phyloP scores from a whole-genome alignment of 2,329 filamentous ascomycete species.

The Fusarium sp. region DNA sequence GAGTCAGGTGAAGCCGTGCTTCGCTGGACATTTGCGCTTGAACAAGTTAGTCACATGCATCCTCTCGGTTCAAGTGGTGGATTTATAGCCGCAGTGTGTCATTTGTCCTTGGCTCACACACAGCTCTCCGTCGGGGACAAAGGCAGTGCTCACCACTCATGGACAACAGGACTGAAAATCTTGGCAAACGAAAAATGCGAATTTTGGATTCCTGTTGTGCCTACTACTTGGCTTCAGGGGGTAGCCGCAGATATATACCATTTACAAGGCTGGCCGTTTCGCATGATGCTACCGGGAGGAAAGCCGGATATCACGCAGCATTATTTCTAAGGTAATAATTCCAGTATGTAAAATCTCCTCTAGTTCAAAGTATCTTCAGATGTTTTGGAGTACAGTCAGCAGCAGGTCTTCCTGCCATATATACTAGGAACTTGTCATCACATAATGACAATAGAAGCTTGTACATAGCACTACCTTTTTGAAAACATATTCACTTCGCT shows the following conservation, averaged over 20 bases:
- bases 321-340: background rate
- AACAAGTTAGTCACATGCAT: slow-evolving; percentile 32
- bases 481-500: background rate
- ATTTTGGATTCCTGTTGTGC: slow-evolving; percentile 44
- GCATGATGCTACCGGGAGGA: slow-evolving; percentile 46
- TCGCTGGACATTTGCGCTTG: slow-evolving; percentile 28
- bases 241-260: slow-evolving; percentile 37
- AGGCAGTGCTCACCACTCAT: slow-evolving; percentile 25
- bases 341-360: background rate
- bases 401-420: background rate
- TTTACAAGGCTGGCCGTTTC: slow-evolving; percentile 44
- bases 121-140: slow-evolving; percentile 33
- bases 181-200: slow-evolving; percentile 42
- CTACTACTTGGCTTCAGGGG: slow-evolving; percentile 43
- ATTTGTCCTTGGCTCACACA: slow-evolving; percentile 44
- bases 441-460: background rate
- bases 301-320: slow-evolving; percentile 33
- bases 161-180: slow-evolving; percentile 37
- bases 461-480: background rate
- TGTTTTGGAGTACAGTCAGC: background rate
- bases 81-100: slow-evolving; percentile 40
- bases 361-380: background rate
- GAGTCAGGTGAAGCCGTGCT: slow-evolving; percentile 18
- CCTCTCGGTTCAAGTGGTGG: slow-evolving; percentile 29
- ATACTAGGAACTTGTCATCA: background rate